A percentile compares a stretch with the other conserved stretches of the same genome.
These are phyloP conservation scores for Irpex sp. DNA, from an alignment of 1,284 basidiomycete species.

Conservation along the genomic window DNA sequence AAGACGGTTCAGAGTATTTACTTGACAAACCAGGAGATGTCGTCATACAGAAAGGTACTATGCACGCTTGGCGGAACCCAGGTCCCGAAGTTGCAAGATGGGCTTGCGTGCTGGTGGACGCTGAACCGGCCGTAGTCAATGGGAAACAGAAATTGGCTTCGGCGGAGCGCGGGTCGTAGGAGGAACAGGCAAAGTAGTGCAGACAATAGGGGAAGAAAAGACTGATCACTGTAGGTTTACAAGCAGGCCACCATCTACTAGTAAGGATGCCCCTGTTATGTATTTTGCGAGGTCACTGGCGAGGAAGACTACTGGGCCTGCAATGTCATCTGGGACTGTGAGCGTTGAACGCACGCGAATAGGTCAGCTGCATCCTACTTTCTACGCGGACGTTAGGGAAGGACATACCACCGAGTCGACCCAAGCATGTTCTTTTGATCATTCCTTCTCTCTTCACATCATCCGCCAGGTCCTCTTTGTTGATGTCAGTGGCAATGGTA, in stretches of 20 bases:
- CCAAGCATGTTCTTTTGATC: slow-evolving; percentile 64
- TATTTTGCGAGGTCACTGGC: slow-evolving; percentile 75
- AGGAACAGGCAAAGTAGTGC: neutral
- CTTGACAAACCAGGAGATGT: slow-evolving; percentile 53
- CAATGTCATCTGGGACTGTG: slow-evolving; percentile 68
- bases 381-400: neutral
- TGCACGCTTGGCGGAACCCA: slow-evolving; percentile 63
- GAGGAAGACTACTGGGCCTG: slow-evolving; percentile 75
- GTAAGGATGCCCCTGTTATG: slow-evolving; percentile 64
- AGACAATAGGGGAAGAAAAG: neutral
- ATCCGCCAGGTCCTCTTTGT: slow-evolving; percentile 71
- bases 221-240: slow-evolving; percentile 66
- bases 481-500: slow-evolving; percentile 78
- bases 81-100: slow-evolving; percentile 49
- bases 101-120: slow-evolving; percentile 50
- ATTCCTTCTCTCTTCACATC: slow-evolving; percentile 60
- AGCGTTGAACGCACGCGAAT: neutral
- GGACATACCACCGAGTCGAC: slow-evolving; percentile 56
- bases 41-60: slow-evolving; percentile 54
- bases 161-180: slow-evolving; percentile 12
- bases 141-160: slow-evolving; percentile 36
- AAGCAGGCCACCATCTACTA: slow-evolving; percentile 78
- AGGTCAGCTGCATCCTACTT: neutral
- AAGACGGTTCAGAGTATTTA: slow-evolving; percentile 53
- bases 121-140: slow-evolving; percentile 46